Evolutionary conservation across 345 rosid genomes (phyloP).

Genomic region (Eucalyptus melliodora): DNA sequence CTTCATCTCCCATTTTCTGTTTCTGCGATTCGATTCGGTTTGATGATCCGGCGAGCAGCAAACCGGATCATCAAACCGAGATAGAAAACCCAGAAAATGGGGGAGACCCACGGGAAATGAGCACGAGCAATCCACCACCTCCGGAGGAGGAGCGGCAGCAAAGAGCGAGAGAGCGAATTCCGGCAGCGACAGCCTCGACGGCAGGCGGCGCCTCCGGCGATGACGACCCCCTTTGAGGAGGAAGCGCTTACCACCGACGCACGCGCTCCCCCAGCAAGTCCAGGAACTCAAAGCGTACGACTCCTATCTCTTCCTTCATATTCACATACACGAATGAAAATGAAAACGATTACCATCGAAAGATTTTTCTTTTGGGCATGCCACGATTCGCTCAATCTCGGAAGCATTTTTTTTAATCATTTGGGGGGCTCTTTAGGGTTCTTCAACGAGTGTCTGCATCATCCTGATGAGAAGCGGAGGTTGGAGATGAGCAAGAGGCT

Average conservation of each 20-base stretch:
- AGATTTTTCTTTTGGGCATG: background rate
- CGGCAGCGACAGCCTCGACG: conserved; percentile 88
- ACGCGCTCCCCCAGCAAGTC: conserved; percentile 84
- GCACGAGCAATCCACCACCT: background rate
- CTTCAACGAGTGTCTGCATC: conserved; percentile 75
- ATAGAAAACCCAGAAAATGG: conserved; percentile 4
- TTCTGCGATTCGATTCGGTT: background rate
- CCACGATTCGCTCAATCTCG: background rate
- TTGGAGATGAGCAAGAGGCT: conserved; percentile 62
- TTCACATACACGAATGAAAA: background rate
- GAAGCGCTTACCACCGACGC: conserved; percentile 94
- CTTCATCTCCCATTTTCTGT: background rate
- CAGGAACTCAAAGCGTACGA: conserved; percentile 89
- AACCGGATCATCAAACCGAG: conserved; percentile 31
- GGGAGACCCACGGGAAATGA: conserved; percentile 9
- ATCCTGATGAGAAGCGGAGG: conserved; percentile 89
- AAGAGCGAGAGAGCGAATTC: conserved; percentile 73
- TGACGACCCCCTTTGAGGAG: conserved; percentile 51
- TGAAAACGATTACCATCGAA: background rate
- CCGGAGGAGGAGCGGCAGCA: conserved; percentile 29
- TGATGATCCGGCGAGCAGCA: conserved; percentile 8
- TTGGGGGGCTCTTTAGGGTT: conserved; percentile 11
- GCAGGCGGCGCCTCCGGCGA: conserved; percentile 50
- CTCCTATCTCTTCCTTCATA: background rate
- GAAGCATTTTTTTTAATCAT: background rate